Evolutionary conservation across 2,329 filamentous ascomycete genomes (phyloP), one percentile per base, ranked within the genome.

Genomic region (Alternaria arborescens): DNA sequence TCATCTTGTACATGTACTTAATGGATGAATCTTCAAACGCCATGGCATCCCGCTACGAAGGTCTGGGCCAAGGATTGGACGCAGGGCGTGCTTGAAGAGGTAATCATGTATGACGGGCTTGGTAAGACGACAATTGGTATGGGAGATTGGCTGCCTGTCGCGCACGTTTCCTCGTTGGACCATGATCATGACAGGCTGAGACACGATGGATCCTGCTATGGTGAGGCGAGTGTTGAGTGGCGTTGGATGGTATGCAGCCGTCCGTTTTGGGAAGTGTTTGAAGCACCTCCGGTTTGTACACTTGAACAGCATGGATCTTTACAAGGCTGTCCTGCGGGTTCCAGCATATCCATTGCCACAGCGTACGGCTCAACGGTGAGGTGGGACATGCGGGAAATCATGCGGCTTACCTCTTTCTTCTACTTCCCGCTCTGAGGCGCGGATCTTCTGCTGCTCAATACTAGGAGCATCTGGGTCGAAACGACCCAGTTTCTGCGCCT

Each of bases 401-500:
- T 60, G 41, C 38, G 70, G 47, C 79, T 77, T 90, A 80, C 90
- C 89, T 77, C 89, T 87, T 56, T 86, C 85, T 65, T 85, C 82
- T 66, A 97, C 84, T 73, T 96, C 92, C 57, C 87, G 86, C 67
- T 89, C 84, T 42, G 89, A 85, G 40, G 89, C 89, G 16, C 86
- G 85, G 58, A 91, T 82, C 77, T 91, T 91, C 65, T 91, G 86
- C 75, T 92, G 85, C 76, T 93, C 89, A 22, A 91, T 86, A 61
- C 84, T 87, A 18, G 91, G 88, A 8, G 93, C 92, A 70, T 90
- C 85, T 12, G 95, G 95, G 76, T 98, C 93, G 80, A 99, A 99
- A 36, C 95, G 92, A 52, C 95, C 95, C n/a, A 98, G 87, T 77
- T 96, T 94, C 79, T 97, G 89, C n/a, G 88, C 83, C 81, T 92